Evolutionary conservation across 257 asterid species (phyloP).

Genomic region (Fraxinus excelsior): DNA sequence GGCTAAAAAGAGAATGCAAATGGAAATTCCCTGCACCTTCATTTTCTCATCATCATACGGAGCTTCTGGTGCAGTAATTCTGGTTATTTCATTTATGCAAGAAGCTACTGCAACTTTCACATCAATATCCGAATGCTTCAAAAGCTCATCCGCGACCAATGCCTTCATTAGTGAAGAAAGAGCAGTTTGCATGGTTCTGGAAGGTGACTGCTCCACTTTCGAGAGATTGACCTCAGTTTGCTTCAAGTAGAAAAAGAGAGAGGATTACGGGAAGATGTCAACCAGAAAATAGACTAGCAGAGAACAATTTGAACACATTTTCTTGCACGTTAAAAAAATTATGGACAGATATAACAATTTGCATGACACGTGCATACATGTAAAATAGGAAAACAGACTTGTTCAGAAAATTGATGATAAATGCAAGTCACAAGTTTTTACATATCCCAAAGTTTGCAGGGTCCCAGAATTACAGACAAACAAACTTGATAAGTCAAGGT

Average conservation of each 20-base stretch:
- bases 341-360: neutral
- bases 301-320: neutral
- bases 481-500: neutral
- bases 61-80: slow-evolving; percentile 98
- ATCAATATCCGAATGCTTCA: slow-evolving; percentile 72
- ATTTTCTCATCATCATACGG: slow-evolving; percentile 91
- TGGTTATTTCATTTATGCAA: slow-evolving; percentile 90
- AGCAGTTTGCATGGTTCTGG: slow-evolving; percentile 65
- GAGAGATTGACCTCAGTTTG: slow-evolving; percentile 59
- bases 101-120: slow-evolving; percentile 92
- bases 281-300: slow-evolving; percentile 9
- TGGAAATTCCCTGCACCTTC: slow-evolving; percentile 55
- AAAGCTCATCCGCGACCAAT: slow-evolving; percentile 59
- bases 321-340: slow-evolving; percentile 13
- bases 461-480: neutral
- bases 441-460: neutral
- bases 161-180: slow-evolving; percentile 68
- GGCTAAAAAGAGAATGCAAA: neutral
- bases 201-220: slow-evolving; percentile 94
- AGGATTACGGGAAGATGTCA: slow-evolving; percentile 7
- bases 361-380: neutral
- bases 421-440: neutral
- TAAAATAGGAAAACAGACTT: neutral
- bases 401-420: neutral
- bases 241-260: slow-evolving; percentile 54